Percentiles rank a stretch among this genome's conserved stretches.
Evolutionary conservation across 371 early-diverging fungal species (phyloP).

Genomic region (Mortierella sp.): DNA sequence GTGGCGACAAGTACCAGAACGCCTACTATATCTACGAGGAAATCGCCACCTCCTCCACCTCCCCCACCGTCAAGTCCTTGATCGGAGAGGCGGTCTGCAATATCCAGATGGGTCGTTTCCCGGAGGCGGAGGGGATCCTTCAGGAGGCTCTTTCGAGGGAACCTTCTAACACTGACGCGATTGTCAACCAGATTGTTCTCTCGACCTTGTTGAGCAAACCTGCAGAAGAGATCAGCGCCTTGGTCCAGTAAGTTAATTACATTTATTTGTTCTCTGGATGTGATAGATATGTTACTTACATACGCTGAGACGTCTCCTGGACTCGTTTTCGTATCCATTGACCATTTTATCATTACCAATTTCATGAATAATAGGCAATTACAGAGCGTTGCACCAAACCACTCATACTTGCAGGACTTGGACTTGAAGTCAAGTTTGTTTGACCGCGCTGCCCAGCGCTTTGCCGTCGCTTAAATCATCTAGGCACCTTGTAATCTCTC

Average conservation of each 20-base stretch:
- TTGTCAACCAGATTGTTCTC: slow-evolving; percentile 89
- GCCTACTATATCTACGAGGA: slow-evolving; percentile 96
- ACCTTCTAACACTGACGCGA: slow-evolving; percentile 84
- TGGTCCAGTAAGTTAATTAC: slow-evolving; percentile 69
- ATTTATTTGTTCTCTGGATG: neutral
- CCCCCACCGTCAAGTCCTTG: slow-evolving; percentile 83
- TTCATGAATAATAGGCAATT: slow-evolving; percentile 72
- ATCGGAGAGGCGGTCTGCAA: slow-evolving; percentile 89
- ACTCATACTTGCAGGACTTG: slow-evolving; percentile 83
- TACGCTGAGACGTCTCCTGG: no score
- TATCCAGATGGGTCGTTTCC: slow-evolving; percentile 85
- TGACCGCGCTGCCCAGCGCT: slow-evolving; percentile 70
- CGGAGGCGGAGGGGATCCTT: slow-evolving; percentile 89
- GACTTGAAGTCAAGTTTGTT: slow-evolving; percentile 86
- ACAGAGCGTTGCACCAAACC: slow-evolving; percentile 82
- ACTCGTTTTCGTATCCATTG: neutral
- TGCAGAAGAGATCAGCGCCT: slow-evolving; percentile 72
- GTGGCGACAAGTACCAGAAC: slow-evolving; percentile 88
- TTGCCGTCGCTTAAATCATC: slow-evolving; percentile 38
- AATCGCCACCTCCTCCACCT: slow-evolving; percentile 82
- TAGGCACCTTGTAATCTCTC: neutral
- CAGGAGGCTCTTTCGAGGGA: slow-evolving; percentile 87
- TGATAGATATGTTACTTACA: no score
- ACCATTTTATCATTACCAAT: neutral
- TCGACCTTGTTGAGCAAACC: slow-evolving; percentile 80